Percentiles rank a stretch among this genome's conserved stretches.
Conservation (phyloP, 2,329 filamentous ascomycete species). For the Cercospora zeina region DNA sequence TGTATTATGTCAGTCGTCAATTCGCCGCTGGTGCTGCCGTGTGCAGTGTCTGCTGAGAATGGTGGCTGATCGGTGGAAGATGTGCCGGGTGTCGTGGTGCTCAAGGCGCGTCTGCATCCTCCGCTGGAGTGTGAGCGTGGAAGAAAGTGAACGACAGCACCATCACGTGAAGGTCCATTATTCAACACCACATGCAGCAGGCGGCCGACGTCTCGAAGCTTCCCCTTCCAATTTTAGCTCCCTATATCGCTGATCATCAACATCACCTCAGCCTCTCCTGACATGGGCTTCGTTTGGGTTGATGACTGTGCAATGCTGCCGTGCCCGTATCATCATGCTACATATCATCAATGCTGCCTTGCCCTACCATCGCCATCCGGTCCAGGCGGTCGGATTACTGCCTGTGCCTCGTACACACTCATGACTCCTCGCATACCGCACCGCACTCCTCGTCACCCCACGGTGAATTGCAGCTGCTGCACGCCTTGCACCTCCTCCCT, state of each 20-base stretch:
- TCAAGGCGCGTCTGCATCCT: not conserved
- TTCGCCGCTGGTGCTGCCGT: not conserved
- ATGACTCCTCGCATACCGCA: not conserved
- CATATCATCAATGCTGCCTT: not conserved
- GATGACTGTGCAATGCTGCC: not conserved
- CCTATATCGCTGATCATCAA: not conserved
- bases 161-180: not conserved
- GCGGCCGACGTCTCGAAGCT: conserved; percentile 1
- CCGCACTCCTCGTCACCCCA: not conserved
- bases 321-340: not conserved
- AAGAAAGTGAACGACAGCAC: not conserved
- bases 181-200: conserved; percentile 6
- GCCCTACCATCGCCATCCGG: not conserved
- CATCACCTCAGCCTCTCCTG: not conserved
- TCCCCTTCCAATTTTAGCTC: conserved; percentile 15
- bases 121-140: too few relatives aligned
- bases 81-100: not conserved
- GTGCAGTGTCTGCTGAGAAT: not conserved
- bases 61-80: too few relatives aligned
- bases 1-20: too few relatives aligned
- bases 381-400: not conserved
- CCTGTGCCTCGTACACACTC: not conserved
- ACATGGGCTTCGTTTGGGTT: not conserved
- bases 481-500: not conserved
- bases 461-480: conserved; percentile 1